A percentile compares a stretch with the other conserved stretches of the same genome.
Evolutionary conservation across 2,329 filamentous ascomycete genomes (phyloP).

Genomic region (Hansfordia pulvinata): DNA sequence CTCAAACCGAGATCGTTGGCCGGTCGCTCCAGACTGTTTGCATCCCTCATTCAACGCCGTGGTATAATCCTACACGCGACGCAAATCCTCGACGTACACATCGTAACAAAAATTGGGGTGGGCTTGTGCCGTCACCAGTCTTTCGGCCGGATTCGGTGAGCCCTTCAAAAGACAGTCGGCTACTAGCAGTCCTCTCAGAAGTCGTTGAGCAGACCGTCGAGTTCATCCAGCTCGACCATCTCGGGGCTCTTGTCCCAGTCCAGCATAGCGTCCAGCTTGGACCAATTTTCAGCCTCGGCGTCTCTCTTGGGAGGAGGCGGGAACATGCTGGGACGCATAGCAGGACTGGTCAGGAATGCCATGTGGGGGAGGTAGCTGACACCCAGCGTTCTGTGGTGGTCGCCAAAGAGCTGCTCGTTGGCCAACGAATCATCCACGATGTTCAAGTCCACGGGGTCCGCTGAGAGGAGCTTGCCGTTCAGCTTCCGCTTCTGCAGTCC

Average conservation of each 20-base stretch:
- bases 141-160: too few species aligned
- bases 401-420: slow-evolving; percentile 41
- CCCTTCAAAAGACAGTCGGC: slow-evolving; percentile 1
- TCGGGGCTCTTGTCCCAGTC: slow-evolving; percentile 67
- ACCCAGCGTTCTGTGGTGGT: slow-evolving; percentile 18
- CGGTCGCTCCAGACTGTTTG: too few species aligned
- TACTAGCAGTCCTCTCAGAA: slow-evolving; percentile 31
- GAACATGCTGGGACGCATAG: slow-evolving; percentile 35
- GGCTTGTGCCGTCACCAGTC: too few species aligned
- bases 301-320: slow-evolving; percentile 25
- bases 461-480: slow-evolving; percentile 26
- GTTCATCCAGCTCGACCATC: slow-evolving; percentile 81
- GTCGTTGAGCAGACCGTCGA: slow-evolving; percentile 73
- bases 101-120: too few species aligned
- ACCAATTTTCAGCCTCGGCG: slow-evolving; percentile 26
- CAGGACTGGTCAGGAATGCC: slow-evolving; percentile 37
- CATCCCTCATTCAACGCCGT: too few species aligned
- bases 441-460: slow-evolving; percentile 19
- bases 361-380: slow-evolving; percentile 20
- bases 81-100: too few species aligned
- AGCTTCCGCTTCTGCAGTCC: slow-evolving; percentile 59
- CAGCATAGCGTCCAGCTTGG: slow-evolving; percentile 27
- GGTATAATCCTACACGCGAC: too few species aligned
- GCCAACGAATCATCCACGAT: slow-evolving; percentile 27
- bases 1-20: too few species aligned